These are phyloP conservation scores for Aotearoamyces nothofagi DNA, from an alignment of 2,329 filamentous ascomycete genomes.

Conservation along the genomic window DNA sequence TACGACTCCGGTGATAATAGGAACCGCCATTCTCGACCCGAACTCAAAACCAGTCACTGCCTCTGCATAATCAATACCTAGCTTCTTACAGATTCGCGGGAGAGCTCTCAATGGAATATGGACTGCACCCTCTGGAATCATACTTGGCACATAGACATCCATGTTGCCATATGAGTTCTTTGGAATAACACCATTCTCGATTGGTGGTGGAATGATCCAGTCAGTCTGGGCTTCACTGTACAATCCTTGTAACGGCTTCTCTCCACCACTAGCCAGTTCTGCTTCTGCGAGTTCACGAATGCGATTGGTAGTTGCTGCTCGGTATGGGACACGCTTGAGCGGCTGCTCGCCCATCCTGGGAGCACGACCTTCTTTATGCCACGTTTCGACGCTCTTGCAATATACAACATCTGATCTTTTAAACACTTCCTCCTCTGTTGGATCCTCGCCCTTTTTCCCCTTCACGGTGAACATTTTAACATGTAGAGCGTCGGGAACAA, in stretches of 20 bases:
- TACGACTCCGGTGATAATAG: constrained; percentile 80
- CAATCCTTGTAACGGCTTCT: constrained; percentile 74
- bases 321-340: constrained; percentile 76
- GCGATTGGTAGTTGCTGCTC: constrained; percentile 76
- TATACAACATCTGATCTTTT: constrained; percentile 62
- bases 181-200: constrained; percentile 71
- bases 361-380: constrained; percentile 89
- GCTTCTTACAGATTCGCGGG: constrained; percentile 64
- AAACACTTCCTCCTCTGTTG: constrained; percentile 70
- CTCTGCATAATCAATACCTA: constrained; percentile 81
- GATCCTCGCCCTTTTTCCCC: constrained; percentile 56
- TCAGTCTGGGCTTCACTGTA: constrained; percentile 79
- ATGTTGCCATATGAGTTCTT: constrained; percentile 96
- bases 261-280: constrained; percentile 55
- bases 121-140: constrained; percentile 74
- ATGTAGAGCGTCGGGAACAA: constrained; percentile 50
- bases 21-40: constrained; percentile 84
- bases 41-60: constrained; percentile 96
- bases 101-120: constrained; percentile 72
- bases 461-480: constrained; percentile 62
- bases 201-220: constrained; percentile 86
- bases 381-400: constrained; percentile 87
- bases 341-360: constrained; percentile 57
- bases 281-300: constrained; percentile 81
- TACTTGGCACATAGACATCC: constrained; percentile 83